These are phyloP conservation scores for Xylaria grammica DNA, from an alignment of 495 filamentous ascomycete species.

Conservation along the genomic window DNA sequence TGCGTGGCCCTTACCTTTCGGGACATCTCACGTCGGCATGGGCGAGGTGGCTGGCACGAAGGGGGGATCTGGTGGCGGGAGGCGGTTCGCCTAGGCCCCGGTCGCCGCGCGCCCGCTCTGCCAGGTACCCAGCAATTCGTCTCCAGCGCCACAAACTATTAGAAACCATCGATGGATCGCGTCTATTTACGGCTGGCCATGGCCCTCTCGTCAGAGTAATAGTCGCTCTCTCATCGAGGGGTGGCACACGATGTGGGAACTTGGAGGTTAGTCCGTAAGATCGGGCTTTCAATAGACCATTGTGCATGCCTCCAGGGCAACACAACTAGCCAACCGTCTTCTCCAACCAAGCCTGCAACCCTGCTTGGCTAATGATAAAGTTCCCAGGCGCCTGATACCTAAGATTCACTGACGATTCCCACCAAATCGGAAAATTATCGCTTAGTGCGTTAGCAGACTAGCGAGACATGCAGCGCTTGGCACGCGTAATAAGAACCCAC, in stretches of 20 bases:
- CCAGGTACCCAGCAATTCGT: slow-evolving; percentile 11
- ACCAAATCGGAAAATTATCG: slow-evolving; percentile 21
- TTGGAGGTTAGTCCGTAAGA: slow-evolving; percentile 17
- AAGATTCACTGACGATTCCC: slow-evolving; percentile 2
- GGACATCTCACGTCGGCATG: slow-evolving; percentile 16
- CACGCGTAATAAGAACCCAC: slow-evolving; percentile 5
- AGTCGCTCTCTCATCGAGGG: not conserved
- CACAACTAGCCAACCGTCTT: not conserved
- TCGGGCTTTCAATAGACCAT: slow-evolving; percentile 22
- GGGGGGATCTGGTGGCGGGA: slow-evolving; percentile 14
- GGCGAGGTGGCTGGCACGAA: slow-evolving; percentile 19
- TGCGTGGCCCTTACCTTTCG: not conserved
- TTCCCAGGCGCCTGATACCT: slow-evolving; percentile 8
- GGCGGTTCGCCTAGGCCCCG: slow-evolving; percentile 6
- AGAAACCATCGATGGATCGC: not conserved
- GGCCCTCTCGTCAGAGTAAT: not conserved
- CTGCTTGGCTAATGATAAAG: slow-evolving; percentile 22
- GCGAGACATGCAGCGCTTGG: slow-evolving; percentile 23
- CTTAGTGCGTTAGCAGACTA: slow-evolving; percentile 22
- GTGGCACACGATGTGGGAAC: not conserved
- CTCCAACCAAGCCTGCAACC: slow-evolving; percentile 9
- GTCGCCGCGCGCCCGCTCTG: slow-evolving; percentile 10
- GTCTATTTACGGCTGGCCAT: slow-evolving; percentile 6
- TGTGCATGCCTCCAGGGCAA: not conserved
- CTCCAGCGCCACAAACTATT: not conserved